Conservation (phyloP, 257 asterid species). For the Knoxia roxburghii region DNA sequence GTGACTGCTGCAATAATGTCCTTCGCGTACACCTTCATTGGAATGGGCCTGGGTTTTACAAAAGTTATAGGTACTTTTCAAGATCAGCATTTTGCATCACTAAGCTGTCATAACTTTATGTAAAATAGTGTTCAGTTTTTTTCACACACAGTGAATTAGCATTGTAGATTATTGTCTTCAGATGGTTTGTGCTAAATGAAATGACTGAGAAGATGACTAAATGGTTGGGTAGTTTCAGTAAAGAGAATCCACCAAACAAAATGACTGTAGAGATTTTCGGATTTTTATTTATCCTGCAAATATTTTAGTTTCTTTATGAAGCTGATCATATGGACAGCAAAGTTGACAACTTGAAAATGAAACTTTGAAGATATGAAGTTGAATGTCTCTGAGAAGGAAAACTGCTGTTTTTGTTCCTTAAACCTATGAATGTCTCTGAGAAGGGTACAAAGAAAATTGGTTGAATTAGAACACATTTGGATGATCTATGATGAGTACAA, state of each 20-base stretch:
- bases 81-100: neutral
- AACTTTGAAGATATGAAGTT: neutral
- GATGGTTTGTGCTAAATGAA: neutral
- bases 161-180: neutral
- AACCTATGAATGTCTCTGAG: neutral
- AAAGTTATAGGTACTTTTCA: slow-evolving; percentile 37
- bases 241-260: neutral
- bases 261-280: neutral
- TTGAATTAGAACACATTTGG: neutral
- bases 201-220: neutral
- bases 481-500: neutral
- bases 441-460: neutral
- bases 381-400: neutral
- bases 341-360: neutral
- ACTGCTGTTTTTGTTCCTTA: too few relatives aligned
- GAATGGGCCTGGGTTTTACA: slow-evolving; percentile 43
- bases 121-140: neutral
- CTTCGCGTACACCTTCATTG: slow-evolving; percentile 50
- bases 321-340: neutral
- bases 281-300: neutral
- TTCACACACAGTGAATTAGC: neutral
- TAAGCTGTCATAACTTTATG: neutral
- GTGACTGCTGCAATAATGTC: slow-evolving; percentile 52
- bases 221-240: neutral
- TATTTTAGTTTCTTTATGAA: neutral